Evolutionary conservation across 2,329 filamentous ascomycete genomes (phyloP).

Genomic region (Calonectria leucothoes): DNA sequence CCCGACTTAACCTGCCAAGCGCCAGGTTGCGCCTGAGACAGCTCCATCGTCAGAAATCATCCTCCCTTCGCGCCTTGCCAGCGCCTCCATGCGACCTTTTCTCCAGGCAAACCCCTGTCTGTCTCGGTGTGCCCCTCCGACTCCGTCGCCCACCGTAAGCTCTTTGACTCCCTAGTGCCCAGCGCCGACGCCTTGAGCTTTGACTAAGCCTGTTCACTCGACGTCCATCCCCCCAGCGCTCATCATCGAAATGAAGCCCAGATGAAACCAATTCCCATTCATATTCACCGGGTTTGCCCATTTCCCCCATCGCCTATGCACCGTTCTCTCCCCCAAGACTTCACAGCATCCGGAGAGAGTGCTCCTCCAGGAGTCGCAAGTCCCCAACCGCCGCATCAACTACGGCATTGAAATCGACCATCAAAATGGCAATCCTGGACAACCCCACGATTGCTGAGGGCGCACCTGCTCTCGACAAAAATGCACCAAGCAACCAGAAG

Average conservation of each 20-base stretch:
- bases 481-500: constrained; percentile 26
- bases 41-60: constrained; percentile 4
- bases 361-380: neutral
- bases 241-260: neutral
- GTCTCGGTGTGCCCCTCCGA: constrained; percentile 14
- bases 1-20: neutral
- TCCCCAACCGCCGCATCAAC: neutral
- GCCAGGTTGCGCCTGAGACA: constrained; percentile 15
- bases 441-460: neutral
- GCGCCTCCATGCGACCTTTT: constrained; percentile 9
- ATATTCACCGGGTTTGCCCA: neutral
- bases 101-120: constrained; percentile 16
- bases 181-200: constrained; percentile 9
- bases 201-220: neutral
- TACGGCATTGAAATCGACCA: neutral
- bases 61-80: neutral
- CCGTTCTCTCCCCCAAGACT: neutral
- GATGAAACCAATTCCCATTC: neutral
- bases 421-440: constrained; percentile 8
- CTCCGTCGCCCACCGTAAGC: constrained; percentile 12
- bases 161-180: neutral
- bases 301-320: neutral
- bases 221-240: constrained; percentile 10
- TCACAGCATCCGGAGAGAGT: neutral
- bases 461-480: constrained; percentile 2